A percentile compares a stretch with the other conserved stretches of the same genome.
Evolutionary conservation across 2,329 filamentous ascomycete genomes (phyloP).

Genomic region (Aspergillus felis): DNA sequence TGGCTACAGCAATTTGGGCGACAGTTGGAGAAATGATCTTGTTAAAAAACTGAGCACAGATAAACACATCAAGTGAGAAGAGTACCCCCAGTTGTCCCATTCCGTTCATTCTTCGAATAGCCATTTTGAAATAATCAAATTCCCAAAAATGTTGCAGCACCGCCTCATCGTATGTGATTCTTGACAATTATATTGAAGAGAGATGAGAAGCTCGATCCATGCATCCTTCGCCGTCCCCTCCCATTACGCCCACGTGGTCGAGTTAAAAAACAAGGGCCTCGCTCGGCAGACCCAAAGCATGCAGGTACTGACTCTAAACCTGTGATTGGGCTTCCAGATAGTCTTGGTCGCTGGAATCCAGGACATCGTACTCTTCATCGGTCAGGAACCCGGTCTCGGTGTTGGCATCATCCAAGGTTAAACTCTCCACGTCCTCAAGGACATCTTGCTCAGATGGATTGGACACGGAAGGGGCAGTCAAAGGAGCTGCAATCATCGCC

Average conservation of each 20-base stretch:
- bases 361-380: slow-evolving; percentile 96
- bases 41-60: not conserved
- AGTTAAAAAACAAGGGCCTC: not conserved
- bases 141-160: not conserved
- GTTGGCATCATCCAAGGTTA: slow-evolving; percentile 47
- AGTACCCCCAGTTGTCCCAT: not conserved
- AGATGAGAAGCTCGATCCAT: not conserved
- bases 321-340: slow-evolving; percentile 49
- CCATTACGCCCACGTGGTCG: not conserved
- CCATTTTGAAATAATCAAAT: not conserved
- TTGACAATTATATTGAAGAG: not conserved
- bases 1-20: not conserved
- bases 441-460: slow-evolving; percentile 48
- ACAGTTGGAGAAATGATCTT: not conserved
- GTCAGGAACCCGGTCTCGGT: slow-evolving; percentile 77
- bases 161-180: not conserved
- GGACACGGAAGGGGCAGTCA: slow-evolving; percentile 32
- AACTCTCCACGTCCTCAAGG: slow-evolving; percentile 55
- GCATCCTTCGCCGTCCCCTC: not conserved
- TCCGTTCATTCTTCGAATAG: not conserved
- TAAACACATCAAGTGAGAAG: not conserved
- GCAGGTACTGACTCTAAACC: not conserved
- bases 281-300: slow-evolving; percentile 4
- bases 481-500: slow-evolving; percentile 28
- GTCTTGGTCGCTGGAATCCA: slow-evolving; percentile 92